These are phyloP conservation scores for Teratosphaeria epicoccoides DNA, from an alignment of 2,329 filamentous ascomycete species.

Conservation along the genomic window DNA sequence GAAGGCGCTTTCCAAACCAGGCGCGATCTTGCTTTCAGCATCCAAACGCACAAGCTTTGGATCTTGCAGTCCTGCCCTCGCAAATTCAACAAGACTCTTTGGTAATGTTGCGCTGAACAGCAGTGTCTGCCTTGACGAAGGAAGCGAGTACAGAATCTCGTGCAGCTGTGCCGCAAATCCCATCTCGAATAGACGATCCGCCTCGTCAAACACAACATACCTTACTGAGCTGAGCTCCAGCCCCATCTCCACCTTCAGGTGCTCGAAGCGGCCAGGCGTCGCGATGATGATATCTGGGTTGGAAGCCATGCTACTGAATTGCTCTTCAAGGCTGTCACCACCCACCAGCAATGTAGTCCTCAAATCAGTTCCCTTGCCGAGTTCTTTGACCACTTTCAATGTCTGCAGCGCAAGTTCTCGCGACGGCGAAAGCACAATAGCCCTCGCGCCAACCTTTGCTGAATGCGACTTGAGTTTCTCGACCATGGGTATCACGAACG, in stretches of 20 bases:
- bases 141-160: conserved; percentile 84
- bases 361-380: conserved; percentile 80
- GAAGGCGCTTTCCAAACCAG: conserved; percentile 89
- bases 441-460: conserved; percentile 73
- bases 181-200: conserved; percentile 96
- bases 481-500: conserved; percentile 97
- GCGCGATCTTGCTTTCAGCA: conserved; percentile 89
- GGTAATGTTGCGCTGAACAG: conserved; percentile 93
- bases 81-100: conserved; percentile 90
- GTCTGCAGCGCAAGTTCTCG: conserved; percentile 92
- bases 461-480: conserved; percentile 84
- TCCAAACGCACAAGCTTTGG: conserved; percentile 83
- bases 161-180: conserved; percentile 88
- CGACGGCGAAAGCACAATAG: conserved; percentile 80
- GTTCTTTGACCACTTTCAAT: conserved; percentile 89
- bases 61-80: conserved; percentile 83
- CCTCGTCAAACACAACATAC: conserved; percentile 96
- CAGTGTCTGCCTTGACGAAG: conserved; percentile 73
- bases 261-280: conserved; percentile 89
- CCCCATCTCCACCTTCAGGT: conserved; percentile 93
- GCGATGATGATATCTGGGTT: conserved; percentile 98
- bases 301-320: conserved; percentile 81
- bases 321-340: conserved; percentile 90
- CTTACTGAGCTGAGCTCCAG: conserved; percentile 81
- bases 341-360: conserved; percentile 85